Evolutionary conservation across 768 basidiomycete species (phyloP), one percentile per base, ranked within the genome.

Genomic region (Auriscalpium vulgare): DNA sequence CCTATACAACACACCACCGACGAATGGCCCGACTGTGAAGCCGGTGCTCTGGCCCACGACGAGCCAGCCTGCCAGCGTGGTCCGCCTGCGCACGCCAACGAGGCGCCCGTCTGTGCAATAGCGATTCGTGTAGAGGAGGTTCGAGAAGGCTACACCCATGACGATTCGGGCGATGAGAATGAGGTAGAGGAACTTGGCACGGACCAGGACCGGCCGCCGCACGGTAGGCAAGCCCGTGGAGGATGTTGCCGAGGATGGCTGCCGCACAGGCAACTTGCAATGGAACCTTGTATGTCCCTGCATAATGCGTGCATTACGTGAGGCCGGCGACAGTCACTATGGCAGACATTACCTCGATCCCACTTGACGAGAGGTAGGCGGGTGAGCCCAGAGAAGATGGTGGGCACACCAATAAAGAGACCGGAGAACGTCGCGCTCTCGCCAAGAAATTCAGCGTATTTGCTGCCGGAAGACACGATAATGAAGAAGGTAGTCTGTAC

Each of bases 361-460:
- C 73, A 71, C 63, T 65, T 77, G 46, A 77, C 75, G 53, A 87
- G 67, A 3, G 82, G 82, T 16, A 86, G 63, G 13, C 87, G 72
- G 1, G 75, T 68, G 0, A 88, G 58, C 0, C 83, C 85, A 36
- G 84, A 78, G 56, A 86, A 77, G 2, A 80, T 69, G 10, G 81
- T 79, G 10, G 85, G 87, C 56, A 88, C 83, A 60, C 86, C 86
- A 56, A 86, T 81, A 37, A 78, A 76, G 7, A 88, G 63, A 51
- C 86, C 84, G 37, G 84, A 82, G 65, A 88, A 88, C 0, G 82
- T 83, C n/a, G 82, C 72, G n/a, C 72, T 77, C 16, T 85, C 86
- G 21, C 84, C 84, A 8, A 87, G 71, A 59, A 78, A 72, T 56
- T 80, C 74, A 0, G 83, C 80, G 62, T 88, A 87, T 51, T 74